Conservation (phyloP, 1,284 basidiomycete species). For the Puccinia polysora region DNA sequence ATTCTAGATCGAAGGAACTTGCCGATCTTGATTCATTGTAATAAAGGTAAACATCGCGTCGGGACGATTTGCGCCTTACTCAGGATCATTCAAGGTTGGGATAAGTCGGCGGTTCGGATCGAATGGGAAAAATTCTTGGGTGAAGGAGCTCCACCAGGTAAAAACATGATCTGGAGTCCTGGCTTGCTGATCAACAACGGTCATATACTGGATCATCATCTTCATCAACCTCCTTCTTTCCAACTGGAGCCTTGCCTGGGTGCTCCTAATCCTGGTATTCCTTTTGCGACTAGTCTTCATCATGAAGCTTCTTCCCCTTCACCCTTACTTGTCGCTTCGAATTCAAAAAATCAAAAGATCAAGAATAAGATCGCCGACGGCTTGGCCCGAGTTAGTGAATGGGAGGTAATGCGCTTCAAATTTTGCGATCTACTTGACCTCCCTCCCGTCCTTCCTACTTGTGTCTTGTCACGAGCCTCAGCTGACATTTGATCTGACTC, state of each 20-base stretch:
- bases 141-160: slow-evolving; percentile 34
- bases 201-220: neutral
- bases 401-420: slow-evolving; percentile 25
- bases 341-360: slow-evolving; percentile 5
- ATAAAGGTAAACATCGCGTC: slow-evolving; percentile 31
- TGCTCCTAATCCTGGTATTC: neutral
- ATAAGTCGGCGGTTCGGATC: neutral
- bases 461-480: neutral
- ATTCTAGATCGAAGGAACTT: slow-evolving; percentile 31
- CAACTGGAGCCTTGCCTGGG: neutral
- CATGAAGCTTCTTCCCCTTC: neutral
- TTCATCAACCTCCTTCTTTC: neutral
- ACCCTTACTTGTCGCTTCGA: too few relatives aligned
- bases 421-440: neutral
- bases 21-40: slow-evolving; percentile 40
- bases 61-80: slow-evolving; percentile 13
- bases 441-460: neutral
- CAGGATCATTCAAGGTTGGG: slow-evolving; percentile 28
- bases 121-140: slow-evolving; percentile 41
- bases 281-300: neutral
- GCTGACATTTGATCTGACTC: neutral
- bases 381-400: slow-evolving; percentile 14
- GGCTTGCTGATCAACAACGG: neutral
- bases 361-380: slow-evolving; percentile 28
- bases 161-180: slow-evolving; percentile 42